These are phyloP conservation scores for Acorus gramineus DNA, from an alignment of 106 monocot species.

Conservation along the genomic window DNA sequence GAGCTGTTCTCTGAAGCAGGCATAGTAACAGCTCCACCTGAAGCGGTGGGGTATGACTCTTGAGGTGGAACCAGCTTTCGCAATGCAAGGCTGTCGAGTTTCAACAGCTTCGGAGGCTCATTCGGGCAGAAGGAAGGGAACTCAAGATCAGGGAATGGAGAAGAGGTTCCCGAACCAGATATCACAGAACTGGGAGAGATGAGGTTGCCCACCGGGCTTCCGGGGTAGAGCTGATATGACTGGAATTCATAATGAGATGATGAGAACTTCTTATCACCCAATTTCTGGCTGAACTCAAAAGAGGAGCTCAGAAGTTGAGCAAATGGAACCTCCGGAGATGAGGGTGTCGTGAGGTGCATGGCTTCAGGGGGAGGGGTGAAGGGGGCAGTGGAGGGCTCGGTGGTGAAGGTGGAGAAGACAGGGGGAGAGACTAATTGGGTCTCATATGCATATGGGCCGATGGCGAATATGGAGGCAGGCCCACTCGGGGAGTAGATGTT, in stretches of 20 bases:
- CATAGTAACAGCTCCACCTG: too few species aligned
- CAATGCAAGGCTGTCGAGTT: slow-evolving; percentile 31
- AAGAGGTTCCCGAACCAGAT: slow-evolving; percentile 62
- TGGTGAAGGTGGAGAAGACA: slow-evolving; percentile 85
- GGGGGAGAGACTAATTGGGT: slow-evolving; percentile 92
- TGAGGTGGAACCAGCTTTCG: slow-evolving; percentile 22
- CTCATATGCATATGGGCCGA: slow-evolving; percentile 91
- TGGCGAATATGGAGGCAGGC: slow-evolving; percentile 58
- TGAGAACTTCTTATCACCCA: slow-evolving; percentile 5
- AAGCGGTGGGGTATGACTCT: slow-evolving; percentile 7
- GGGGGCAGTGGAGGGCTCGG: slow-evolving; percentile 86
- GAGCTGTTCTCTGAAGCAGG: slow-evolving; percentile 22
- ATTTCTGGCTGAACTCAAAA: slow-evolving; percentile 24
- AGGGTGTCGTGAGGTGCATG: slow-evolving; percentile 68
- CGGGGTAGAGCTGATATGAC: slow-evolving; percentile 58
- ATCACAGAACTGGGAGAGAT: slow-evolving; percentile 73
- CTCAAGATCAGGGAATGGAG: slow-evolving; percentile 62
- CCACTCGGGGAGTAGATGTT: slow-evolving; percentile 43
- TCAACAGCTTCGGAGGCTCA: slow-evolving; percentile 37
- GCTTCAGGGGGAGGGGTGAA: slow-evolving; percentile 88
- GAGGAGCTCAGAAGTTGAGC: slow-evolving; percentile 58
- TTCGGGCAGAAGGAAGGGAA: slow-evolving; percentile 19
- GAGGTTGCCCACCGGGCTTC: slow-evolving; percentile 71
- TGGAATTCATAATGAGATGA: slow-evolving; percentile 25
- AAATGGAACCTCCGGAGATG: slow-evolving; percentile 95